These are phyloP conservation scores for Colletotrichum agaves DNA, from an alignment of 2,329 filamentous ascomycete species.

Conservation along the genomic window DNA sequence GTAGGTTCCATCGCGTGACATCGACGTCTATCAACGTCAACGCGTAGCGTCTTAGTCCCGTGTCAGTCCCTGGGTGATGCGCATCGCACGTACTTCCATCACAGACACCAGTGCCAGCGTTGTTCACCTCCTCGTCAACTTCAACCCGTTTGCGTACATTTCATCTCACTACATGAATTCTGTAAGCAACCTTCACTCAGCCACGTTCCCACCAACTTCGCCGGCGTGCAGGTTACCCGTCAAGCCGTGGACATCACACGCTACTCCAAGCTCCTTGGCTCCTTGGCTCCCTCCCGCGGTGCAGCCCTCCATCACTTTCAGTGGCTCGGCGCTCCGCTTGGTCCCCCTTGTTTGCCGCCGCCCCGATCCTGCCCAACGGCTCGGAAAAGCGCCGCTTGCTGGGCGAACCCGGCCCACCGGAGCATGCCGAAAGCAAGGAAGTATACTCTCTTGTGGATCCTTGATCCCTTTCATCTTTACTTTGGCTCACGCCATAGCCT, in stretches of 20 bases:
- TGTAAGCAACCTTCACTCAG: not conserved
- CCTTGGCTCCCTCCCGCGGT: not conserved
- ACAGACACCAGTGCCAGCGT: not conserved
- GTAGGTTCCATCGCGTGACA: conserved; percentile 12
- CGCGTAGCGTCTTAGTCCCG: not conserved
- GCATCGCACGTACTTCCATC: too few relatives aligned
- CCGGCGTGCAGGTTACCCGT: not conserved
- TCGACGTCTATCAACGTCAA: conserved; percentile 6
- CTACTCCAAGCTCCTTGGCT: not conserved
- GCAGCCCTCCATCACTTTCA: not conserved
- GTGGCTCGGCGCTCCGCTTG: not conserved
- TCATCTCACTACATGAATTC: too few relatives aligned
- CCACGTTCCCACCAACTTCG: not conserved
- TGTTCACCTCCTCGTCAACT: not conserved
- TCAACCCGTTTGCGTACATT: too few relatives aligned
- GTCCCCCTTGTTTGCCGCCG: conserved; percentile 10
- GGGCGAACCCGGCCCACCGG: not conserved
- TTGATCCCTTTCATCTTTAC: too few relatives aligned
- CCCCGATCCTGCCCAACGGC: conserved; percentile 29
- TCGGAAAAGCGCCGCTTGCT: not conserved
- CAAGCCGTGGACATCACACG: too few relatives aligned
- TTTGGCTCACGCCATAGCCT: too few relatives aligned
- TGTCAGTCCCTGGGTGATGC: not conserved
- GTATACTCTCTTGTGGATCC: too few relatives aligned
- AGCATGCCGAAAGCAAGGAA: conserved; percentile 17